Percentiles rank a stretch among this genome's conserved stretches.
These are phyloP conservation scores for Trametes versicolor DNA, from an alignment of 1,284 basidiomycete genomes.

Conservation along the genomic window DNA sequence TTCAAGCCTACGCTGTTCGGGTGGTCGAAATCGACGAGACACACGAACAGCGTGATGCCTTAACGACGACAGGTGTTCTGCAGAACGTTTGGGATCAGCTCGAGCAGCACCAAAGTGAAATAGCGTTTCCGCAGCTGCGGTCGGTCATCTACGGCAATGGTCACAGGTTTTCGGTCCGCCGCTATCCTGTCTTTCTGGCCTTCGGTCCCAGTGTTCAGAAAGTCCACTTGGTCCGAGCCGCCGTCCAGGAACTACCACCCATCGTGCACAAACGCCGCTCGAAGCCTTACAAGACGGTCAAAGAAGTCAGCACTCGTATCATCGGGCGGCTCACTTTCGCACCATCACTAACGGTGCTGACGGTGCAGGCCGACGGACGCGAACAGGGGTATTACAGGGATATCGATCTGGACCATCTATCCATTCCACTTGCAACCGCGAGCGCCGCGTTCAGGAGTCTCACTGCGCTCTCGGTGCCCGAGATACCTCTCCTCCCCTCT, in stretches of 20 bases:
- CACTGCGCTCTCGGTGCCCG: background rate
- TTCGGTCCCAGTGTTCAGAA: background rate
- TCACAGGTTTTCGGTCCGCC: background rate
- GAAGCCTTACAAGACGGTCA: background rate
- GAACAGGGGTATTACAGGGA: background rate
- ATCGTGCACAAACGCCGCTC: no score
- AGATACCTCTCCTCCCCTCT: background rate
- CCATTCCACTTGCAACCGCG: background rate
- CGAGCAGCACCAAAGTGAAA: background rate
- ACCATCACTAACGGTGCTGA: background rate
- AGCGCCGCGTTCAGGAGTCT: background rate
- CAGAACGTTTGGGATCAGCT: background rate
- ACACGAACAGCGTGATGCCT: no score
- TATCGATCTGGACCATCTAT: background rate
- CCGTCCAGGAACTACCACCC: background rate
- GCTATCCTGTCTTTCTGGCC: background rate
- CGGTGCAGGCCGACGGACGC: background rate
- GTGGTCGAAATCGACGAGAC: background rate
- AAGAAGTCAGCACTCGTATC: background rate
- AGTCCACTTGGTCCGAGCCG: background rate
- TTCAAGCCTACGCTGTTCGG: background rate
- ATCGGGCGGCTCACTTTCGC: background rate
- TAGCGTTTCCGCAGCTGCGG: background rate
- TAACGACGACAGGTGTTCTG: background rate
- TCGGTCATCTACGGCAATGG: background rate